These are phyloP conservation scores for Lactarius pseudohatsudake DNA, from an alignment of 768 basidiomycete species.

Conservation along the genomic window DNA sequence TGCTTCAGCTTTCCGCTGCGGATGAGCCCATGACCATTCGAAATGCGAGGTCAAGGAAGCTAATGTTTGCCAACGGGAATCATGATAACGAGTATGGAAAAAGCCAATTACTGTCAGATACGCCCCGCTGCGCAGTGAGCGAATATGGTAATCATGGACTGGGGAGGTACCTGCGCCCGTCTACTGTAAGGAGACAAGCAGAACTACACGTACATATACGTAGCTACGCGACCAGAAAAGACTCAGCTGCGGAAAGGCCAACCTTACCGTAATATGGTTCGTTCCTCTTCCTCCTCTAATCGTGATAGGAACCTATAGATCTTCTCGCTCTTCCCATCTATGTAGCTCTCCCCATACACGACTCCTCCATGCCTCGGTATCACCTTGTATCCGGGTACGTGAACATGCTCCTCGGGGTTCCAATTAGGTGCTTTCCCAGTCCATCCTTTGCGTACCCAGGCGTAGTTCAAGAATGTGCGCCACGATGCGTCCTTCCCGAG, in stretches of 20 bases:
- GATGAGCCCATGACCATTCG: slow-evolving; percentile 8
- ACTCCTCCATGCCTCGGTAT: neutral
- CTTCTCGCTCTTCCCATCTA: slow-evolving; percentile 6
- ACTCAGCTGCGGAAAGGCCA: no score
- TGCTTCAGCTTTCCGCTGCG: neutral
- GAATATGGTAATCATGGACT: neutral
- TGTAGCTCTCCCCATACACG: slow-evolving; percentile 11
- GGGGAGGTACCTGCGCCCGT: neutral
- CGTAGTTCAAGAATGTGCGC: slow-evolving; percentile 59
- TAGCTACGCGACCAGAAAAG: neutral
- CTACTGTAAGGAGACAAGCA: neutral
- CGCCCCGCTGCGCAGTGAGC: neutral
- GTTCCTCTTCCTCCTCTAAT: neutral
- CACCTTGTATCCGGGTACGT: neutral
- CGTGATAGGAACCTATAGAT: neutral
- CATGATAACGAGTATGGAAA: neutral
- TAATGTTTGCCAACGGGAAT: neutral
- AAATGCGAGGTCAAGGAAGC: neutral
- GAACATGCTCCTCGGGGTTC: slow-evolving; percentile 33
- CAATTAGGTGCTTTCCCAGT: slow-evolving; percentile 43
- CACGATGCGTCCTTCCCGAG: slow-evolving; percentile 60
- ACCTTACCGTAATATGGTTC: neutral
- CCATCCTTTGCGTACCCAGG: slow-evolving; percentile 53
- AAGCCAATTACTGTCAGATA: neutral
- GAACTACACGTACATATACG: neutral